Evolutionary conservation across 345 rosid species (phyloP).

Genomic region (Theobroma cacao): DNA sequence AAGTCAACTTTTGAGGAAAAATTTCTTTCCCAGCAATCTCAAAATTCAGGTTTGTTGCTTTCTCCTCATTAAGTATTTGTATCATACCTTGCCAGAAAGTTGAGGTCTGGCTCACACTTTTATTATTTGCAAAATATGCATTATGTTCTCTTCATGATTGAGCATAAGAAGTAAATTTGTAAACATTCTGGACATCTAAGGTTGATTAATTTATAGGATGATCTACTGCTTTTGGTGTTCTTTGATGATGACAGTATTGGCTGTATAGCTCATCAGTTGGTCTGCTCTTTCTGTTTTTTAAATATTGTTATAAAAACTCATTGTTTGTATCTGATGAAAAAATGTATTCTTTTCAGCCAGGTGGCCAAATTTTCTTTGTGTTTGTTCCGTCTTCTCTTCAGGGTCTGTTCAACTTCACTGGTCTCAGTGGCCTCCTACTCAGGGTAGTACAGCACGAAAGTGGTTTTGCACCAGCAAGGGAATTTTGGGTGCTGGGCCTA

Average conservation of each 20-base stretch:
- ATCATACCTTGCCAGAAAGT: neutral
- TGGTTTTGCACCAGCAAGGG: slow-evolving; percentile 99
- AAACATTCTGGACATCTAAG: neutral
- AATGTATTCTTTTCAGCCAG: slow-evolving; percentile 63
- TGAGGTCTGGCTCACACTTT: neutral
- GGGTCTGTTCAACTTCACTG: slow-evolving; percentile 99
- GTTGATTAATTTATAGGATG: neutral
- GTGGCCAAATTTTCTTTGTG: slow-evolving; percentile 98
- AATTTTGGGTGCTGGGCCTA: slow-evolving; percentile 98
- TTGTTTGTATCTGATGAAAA: neutral
- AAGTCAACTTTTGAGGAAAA: slow-evolving; percentile 94
- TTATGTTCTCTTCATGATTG: slow-evolving; percentile 4
- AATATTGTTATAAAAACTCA: neutral
- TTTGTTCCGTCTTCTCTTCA: slow-evolving; percentile 95
- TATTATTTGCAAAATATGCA: neutral
- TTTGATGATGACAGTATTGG: neutral
- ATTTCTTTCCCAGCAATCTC: slow-evolving; percentile 88
- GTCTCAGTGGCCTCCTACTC: slow-evolving; percentile 96
- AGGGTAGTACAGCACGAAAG: slow-evolving; percentile 54
- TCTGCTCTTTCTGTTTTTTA: neutral
- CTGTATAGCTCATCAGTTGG: neutral
- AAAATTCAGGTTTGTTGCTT: slow-evolving; percentile 77
- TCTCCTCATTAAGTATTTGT: slow-evolving; percentile 8
- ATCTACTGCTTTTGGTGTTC: too few relatives aligned
- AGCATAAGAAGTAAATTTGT: neutral